These are phyloP conservation scores for Sergeia podlipaevii DNA, from an alignment of 208 protist species.

Conservation along the genomic window DNA sequence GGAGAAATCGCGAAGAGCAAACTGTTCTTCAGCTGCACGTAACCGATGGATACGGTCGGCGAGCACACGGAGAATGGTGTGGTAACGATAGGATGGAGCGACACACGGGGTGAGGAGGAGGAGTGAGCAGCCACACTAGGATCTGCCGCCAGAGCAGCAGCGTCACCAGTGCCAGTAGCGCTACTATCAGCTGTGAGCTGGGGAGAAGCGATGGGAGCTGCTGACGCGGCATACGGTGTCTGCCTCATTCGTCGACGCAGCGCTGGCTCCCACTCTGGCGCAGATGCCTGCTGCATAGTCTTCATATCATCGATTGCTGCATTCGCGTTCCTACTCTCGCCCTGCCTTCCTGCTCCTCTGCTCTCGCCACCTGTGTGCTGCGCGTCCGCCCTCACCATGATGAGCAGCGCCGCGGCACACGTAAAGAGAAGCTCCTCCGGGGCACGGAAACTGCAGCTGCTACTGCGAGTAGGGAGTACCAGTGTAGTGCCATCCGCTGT, in stretches of 20 bases:
- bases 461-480: conserved; percentile 58
- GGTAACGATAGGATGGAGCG: not conserved
- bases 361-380: not conserved
- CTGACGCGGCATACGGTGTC: not conserved
- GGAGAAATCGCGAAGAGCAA: conserved; percentile 76
- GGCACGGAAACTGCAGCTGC: conserved; percentile 35
- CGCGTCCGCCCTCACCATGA: not conserved
- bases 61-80: not conserved
- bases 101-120: not conserved
- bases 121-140: not conserved
- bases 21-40: conserved; percentile 70
- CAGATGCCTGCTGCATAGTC: no score
- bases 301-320: no score
- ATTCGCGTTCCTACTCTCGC: no score
- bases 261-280: not conserved
- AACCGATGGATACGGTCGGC: conserved; percentile 27
- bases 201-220: no score
- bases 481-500: conserved; percentile 54
- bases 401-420: conserved; percentile 15
- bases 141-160: not conserved
- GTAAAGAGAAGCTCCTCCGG: conserved; percentile 50
- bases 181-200: no score
- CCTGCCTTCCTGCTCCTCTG: no score
- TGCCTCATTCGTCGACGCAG: not conserved
- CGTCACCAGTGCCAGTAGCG: not conserved